These are phyloP conservation scores for Plantago elongata DNA, from an alignment of 257 asterid species.

Conservation along the genomic window DNA sequence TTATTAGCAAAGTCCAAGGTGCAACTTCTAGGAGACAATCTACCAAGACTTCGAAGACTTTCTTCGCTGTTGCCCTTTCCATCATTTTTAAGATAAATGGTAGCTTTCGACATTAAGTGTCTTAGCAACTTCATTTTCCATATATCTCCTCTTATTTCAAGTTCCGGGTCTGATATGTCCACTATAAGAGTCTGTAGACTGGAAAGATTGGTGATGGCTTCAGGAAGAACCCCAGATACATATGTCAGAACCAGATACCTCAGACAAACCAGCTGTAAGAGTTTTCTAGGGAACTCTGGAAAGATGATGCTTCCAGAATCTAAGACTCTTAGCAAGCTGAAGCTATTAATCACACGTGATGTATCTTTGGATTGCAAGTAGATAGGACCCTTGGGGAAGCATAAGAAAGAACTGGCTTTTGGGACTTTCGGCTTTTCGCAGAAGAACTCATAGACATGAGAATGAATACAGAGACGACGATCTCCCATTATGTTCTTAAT, in stretches of 20 bases:
- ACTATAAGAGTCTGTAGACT: slow-evolving; percentile 27
- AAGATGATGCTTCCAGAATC: background rate
- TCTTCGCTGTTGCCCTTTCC: background rate
- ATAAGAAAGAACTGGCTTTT: slow-evolving; percentile 25
- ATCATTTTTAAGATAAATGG: slow-evolving; percentile 1
- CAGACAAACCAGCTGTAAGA: slow-evolving; percentile 5
- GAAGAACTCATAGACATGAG: slow-evolving; percentile 20
- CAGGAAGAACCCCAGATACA: slow-evolving; percentile 16
- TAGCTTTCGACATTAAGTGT: slow-evolving; percentile 20
- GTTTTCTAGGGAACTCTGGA: background rate
- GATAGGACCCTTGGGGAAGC: slow-evolving; percentile 12
- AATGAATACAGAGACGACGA: slow-evolving; percentile 30
- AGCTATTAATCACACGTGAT: background rate
- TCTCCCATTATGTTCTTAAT: slow-evolving; percentile 1
- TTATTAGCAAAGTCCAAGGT: slow-evolving; percentile 13
- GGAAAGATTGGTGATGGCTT: slow-evolving; percentile 18
- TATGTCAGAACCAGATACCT: slow-evolving; percentile 22
- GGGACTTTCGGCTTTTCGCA: slow-evolving; percentile 11
- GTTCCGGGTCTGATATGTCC: slow-evolving; percentile 7
- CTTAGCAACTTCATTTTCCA: slow-evolving; percentile 18
- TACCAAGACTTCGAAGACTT: slow-evolving; percentile 33
- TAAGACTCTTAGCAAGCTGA: background rate
- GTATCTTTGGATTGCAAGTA: background rate
- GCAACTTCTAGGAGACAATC: slow-evolving; percentile 31
- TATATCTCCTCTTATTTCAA: background rate